These are phyloP conservation scores for Fusarium nematophilum DNA, from an alignment of 2,329 filamentous ascomycete genomes.

Conservation along the genomic window DNA sequence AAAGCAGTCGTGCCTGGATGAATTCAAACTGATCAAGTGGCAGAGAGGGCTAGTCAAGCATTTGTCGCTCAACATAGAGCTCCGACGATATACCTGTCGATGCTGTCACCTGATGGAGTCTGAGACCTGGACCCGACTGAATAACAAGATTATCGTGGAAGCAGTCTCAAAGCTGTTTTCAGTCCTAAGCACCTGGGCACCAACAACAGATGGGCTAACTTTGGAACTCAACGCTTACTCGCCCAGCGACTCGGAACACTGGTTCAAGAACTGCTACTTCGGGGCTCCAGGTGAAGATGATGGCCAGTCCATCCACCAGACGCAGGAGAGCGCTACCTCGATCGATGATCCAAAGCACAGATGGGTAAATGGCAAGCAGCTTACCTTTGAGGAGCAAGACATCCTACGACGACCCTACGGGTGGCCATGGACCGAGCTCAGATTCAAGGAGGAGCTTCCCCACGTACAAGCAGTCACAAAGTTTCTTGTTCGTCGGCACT, in stretches of 20 bases:
- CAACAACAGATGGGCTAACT: background rate
- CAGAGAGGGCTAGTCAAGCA: background rate
- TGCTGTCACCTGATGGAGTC: background rate
- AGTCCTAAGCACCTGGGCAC: conserved; percentile 1
- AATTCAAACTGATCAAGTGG: background rate
- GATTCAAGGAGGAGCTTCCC: conserved; percentile 3
- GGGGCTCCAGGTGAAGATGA: no score
- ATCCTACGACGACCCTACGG: conserved; percentile 13
- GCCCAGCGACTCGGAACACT: background rate
- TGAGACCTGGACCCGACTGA: background rate
- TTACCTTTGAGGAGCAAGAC: background rate
- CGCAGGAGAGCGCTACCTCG: no score
- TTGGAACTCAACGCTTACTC: background rate
- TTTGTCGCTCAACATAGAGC: background rate
- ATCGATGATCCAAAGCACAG: conserved; percentile 12
- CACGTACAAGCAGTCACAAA: conserved; percentile 16
- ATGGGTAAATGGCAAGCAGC: conserved; percentile 6
- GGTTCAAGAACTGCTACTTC: background rate
- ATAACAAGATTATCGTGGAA: background rate
- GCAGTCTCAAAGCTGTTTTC: conserved; percentile 3
- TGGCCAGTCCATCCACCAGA: no score
- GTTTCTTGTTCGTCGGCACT: conserved; percentile 22
- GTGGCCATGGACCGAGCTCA: background rate
- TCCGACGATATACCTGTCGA: background rate
- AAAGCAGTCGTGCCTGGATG: background rate